Conservation (phyloP, 768 basidiomycete genomes). For the Pholiota conissans region DNA sequence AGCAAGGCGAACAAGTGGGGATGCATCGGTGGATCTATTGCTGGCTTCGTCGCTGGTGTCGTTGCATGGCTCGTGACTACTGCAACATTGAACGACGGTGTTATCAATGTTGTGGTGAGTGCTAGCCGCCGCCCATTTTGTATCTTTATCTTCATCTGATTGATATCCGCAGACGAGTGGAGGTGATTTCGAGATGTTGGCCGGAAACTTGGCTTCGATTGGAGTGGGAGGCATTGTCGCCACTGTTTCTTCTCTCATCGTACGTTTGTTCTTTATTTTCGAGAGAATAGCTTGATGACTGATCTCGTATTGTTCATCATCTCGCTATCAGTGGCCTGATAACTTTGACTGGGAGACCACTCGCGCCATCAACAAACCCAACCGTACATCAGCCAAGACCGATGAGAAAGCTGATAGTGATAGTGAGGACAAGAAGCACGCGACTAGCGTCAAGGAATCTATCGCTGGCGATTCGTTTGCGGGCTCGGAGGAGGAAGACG, state of each 20-base stretch:
- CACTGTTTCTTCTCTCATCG: slow-evolving; percentile 60
- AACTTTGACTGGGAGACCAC: slow-evolving; percentile 81
- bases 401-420: slow-evolving; percentile 33
- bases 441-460: slow-evolving; percentile 23
- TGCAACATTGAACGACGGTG: slow-evolving; percentile 62
- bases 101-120: slow-evolving; percentile 60
- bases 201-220: slow-evolving; percentile 87
- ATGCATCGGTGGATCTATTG: slow-evolving; percentile 71
- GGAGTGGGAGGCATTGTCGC: slow-evolving; percentile 80
- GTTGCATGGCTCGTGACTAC: slow-evolving; percentile 88
- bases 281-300: not conserved
- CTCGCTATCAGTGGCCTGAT: slow-evolving; percentile 64
- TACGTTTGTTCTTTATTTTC: slow-evolving; percentile 32
- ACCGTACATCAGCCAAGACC: slow-evolving; percentile 11
- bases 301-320: not conserved
- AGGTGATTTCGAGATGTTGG: slow-evolving; percentile 71
- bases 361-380: slow-evolving; percentile 65
- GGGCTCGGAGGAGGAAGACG: slow-evolving; percentile 43
- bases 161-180: slow-evolving; percentile 39
- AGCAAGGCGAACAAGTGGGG: slow-evolving; percentile 83
- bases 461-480: slow-evolving; percentile 36
- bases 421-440: slow-evolving; percentile 34
- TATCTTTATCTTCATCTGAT: not conserved
- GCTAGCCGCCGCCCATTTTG: not conserved
- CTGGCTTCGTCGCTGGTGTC: slow-evolving; percentile 69